A percentile compares a stretch with the other conserved stretches of the same genome.
Conservation (phyloP, 73 alveolate species). For the Tetrahymena malaccensis region DNA sequence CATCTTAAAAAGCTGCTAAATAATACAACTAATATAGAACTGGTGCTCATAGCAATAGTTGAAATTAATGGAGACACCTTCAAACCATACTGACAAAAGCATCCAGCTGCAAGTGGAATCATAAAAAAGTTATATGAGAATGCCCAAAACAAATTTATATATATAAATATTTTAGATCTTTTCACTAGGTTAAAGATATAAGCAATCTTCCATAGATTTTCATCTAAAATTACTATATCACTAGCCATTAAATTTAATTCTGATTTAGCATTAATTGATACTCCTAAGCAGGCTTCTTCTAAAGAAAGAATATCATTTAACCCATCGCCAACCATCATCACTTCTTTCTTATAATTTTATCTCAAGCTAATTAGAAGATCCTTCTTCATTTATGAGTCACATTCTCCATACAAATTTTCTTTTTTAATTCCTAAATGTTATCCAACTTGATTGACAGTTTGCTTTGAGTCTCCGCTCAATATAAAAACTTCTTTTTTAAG, state of each 20-base stretch:
- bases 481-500: not conserved
- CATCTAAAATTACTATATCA: not conserved
- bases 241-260: not conserved
- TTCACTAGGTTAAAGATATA: not conserved
- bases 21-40: not conserved
- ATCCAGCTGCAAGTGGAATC: not conserved
- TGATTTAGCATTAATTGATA: slow-evolving; percentile 1
- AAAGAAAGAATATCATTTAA: slow-evolving; percentile 1
- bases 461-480: not conserved
- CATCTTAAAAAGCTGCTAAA: not conserved
- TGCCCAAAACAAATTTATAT: not conserved
- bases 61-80: not conserved
- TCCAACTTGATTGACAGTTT: not conserved
- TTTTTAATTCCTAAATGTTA: not conserved
- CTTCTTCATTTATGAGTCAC: not conserved
- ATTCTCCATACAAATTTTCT: slow-evolving; percentile 1
- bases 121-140: not conserved
- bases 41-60: not conserved
- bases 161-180: not conserved
- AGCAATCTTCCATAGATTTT: not conserved
- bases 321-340: slow-evolving; percentile 5
- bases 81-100: not conserved
- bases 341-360: not conserved
- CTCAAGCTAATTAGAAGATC: not conserved
- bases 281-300: slow-evolving; percentile 1